These are phyloP conservation scores for Puccinia sorghi DNA, from an alignment of 1,284 basidiomycete species.

Conservation along the genomic window DNA sequence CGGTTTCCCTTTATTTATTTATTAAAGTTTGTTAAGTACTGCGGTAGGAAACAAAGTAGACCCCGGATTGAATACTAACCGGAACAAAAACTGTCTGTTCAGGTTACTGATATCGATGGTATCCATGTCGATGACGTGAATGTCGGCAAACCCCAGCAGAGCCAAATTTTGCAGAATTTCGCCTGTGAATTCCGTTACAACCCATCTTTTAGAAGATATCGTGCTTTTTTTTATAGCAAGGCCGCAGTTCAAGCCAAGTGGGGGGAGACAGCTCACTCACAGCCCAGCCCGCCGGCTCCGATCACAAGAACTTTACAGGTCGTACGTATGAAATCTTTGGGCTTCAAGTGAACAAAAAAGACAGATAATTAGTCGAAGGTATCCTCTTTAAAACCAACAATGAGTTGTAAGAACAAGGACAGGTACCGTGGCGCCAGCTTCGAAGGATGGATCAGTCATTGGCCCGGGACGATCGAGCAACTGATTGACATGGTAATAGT, in stretches of 20 bases:
- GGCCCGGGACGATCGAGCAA: constrained; percentile 77
- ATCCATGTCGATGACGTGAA: constrained; percentile 99
- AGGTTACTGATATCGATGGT: constrained; percentile 99
- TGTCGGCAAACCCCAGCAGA: constrained; percentile 86
- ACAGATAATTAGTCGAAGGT: neutral
- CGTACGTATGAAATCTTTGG: constrained; percentile 80
- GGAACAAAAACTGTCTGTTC: constrained; percentile 96
- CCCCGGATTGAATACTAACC: constrained; percentile 63
- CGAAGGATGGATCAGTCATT: constrained; percentile 71
- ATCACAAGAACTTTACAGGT: constrained; percentile 93
- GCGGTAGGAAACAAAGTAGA: neutral
- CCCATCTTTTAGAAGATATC: constrained; percentile 60
- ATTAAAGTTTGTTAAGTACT: constrained; percentile 7
- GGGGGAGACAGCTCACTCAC: constrained; percentile 63
- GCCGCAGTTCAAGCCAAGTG: neutral
- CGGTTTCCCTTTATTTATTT: constrained; percentile 67
- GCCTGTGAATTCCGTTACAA: constrained; percentile 65
- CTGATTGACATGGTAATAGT: constrained; percentile 61
- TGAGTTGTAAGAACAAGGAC: neutral
- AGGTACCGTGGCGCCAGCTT: constrained; percentile 70
- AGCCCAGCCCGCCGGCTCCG: constrained; percentile 90
- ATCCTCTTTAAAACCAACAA: neutral
- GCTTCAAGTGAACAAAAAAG: constrained; percentile 61
- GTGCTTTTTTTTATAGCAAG: neutral
- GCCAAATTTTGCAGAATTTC: constrained; percentile 52